phyloP scores from a whole-genome alignment of 495 filamentous ascomycete genomes.

The Letharia lupina region DNA sequence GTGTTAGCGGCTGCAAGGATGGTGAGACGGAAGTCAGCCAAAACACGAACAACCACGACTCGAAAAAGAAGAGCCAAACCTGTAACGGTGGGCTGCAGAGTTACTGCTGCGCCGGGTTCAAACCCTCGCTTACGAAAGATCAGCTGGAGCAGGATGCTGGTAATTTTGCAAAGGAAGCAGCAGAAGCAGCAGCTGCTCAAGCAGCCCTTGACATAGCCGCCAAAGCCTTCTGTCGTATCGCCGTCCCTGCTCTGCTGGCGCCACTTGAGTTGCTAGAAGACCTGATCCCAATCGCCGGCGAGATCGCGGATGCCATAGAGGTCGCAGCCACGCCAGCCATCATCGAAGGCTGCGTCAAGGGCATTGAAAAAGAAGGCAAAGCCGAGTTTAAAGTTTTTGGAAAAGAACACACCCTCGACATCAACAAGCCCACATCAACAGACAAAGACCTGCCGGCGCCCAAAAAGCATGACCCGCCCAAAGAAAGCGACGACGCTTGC shows the following conservation, averaged over 20 bases:
- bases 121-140: conserved; percentile 14
- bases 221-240: conserved; percentile 28
- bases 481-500: background rate
- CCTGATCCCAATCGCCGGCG: conserved; percentile 26
- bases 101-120: conserved; percentile 29
- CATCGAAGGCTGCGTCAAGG: conserved; percentile 24
- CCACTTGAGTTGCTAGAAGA: conserved; percentile 26
- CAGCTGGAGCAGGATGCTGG: conserved; percentile 20
- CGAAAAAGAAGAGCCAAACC: conserved; percentile 21
- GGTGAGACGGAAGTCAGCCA: conserved; percentile 25
- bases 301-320: conserved; percentile 20
- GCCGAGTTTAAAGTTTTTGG: conserved; percentile 27
- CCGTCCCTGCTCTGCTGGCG: conserved; percentile 25
- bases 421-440: conserved; percentile 2
- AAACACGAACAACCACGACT: conserved; percentile 23
- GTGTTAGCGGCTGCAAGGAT: conserved; percentile 24
- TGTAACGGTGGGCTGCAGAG: conserved; percentile 27
- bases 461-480: background rate
- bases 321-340: conserved; percentile 24
- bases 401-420: conserved; percentile 24
- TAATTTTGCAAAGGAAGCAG: conserved; percentile 23
- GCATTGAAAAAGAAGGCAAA: conserved; percentile 27
- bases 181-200: conserved; percentile 24
- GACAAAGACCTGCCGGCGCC: conserved; percentile 7
- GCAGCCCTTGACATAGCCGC: conserved; percentile 27